These are phyloP conservation scores for Wallacemonas sp. DNA, from an alignment of 208 protist genomes.

Conservation along the genomic window DNA sequence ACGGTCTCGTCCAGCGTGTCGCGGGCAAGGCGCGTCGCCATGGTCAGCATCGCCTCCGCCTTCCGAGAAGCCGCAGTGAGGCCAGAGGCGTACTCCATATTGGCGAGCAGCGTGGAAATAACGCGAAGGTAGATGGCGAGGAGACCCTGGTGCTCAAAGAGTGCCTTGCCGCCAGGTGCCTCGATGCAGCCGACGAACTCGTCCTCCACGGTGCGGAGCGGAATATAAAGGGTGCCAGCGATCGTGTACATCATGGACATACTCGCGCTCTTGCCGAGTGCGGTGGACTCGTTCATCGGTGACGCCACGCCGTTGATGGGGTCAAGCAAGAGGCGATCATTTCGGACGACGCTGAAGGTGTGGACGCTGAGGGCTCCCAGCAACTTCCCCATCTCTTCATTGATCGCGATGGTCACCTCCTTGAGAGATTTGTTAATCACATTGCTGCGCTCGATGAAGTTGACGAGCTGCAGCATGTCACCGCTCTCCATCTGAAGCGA, in stretches of 20 bases:
- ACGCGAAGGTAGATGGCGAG: slow-evolving; percentile 30
- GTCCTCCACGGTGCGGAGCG: slow-evolving; percentile 31
- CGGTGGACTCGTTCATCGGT: slow-evolving; percentile 38
- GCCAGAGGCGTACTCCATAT: slow-evolving; percentile 15
- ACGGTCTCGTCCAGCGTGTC: slow-evolving; percentile 78
- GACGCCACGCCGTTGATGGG: slow-evolving; percentile 58
- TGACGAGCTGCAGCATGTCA: slow-evolving; percentile 6
- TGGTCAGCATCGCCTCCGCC: slow-evolving; percentile 77
- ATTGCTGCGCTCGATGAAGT: slow-evolving; percentile 43
- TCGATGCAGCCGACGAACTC: slow-evolving; percentile 68
- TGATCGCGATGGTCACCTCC: slow-evolving; percentile 40
- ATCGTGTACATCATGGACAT: slow-evolving; percentile 38
- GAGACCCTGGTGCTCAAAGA: background rate
- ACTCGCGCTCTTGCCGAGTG: slow-evolving; percentile 48
- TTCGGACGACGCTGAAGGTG: slow-evolving; percentile 45
- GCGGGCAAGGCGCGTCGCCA: slow-evolving; percentile 78
- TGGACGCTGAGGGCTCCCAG: slow-evolving; percentile 23
- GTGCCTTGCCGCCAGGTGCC: slow-evolving; percentile 24
- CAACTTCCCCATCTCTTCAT: slow-evolving; percentile 31
- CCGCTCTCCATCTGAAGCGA: background rate
- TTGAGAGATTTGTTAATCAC: slow-evolving; percentile 25
- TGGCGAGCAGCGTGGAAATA: slow-evolving; percentile 24
- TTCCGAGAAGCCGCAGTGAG: slow-evolving; percentile 46
- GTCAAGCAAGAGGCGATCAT: slow-evolving; percentile 58
- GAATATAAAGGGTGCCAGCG: slow-evolving; percentile 64